Percentiles rank a stretch among this genome's conserved stretches.
phyloP scores from a whole-genome alignment of 75 land plant species.

The Chamaecyparis obtusa region DNA sequence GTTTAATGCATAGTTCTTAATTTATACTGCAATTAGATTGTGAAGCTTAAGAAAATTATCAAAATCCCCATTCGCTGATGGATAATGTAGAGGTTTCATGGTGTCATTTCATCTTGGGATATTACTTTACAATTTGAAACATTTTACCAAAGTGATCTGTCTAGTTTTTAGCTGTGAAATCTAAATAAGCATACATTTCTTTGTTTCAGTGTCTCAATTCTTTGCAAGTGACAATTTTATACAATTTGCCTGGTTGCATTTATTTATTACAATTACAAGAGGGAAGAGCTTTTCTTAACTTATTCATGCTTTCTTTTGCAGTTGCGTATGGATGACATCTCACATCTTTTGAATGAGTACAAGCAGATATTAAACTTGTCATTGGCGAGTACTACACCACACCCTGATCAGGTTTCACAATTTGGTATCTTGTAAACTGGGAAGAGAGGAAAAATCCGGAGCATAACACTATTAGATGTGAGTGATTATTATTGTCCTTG shows the following conservation, averaged over 20 bases:
- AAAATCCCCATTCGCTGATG: neutral
- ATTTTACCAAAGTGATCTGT: neutral
- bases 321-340: slow-evolving; percentile 84
- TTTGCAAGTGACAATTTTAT: neutral
- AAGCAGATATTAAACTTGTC: slow-evolving; percentile 31
- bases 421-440: slow-evolving; percentile 1
- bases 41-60: neutral
- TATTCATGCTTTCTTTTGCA: slow-evolving; percentile 22
- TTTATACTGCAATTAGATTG: neutral
- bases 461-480: neutral
- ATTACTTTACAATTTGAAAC: neutral
- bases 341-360: slow-evolving; percentile 74
- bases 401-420: neutral
- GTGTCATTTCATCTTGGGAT: neutral
- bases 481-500: neutral
- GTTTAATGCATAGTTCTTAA: neutral
- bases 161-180: neutral
- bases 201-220: neutral
- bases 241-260: neutral
- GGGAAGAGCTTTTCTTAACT: neutral
- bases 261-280: neutral
- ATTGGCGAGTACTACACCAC: neutral
- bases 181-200: neutral
- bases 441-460: neutral
- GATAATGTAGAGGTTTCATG: neutral